Conservation (phyloP, 2,329 filamentous ascomycete genomes). For the Curvularia sp. region DNA sequence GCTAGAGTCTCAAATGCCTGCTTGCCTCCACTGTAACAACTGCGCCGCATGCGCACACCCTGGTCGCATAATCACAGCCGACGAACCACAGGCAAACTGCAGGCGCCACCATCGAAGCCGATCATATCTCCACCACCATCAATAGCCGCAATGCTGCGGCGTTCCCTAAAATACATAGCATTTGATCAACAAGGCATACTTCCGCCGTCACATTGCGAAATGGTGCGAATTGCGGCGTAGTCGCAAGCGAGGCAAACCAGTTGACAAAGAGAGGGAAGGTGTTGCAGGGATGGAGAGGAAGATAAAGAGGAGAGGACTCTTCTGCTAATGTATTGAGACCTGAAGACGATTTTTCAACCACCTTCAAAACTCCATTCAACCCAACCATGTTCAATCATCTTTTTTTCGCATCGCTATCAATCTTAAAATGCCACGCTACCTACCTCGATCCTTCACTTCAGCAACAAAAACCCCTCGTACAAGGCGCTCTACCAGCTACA, state of each 20-base stretch:
- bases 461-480: conserved; percentile 19
- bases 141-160: conserved; percentile 1
- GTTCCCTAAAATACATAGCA: conserved; percentile 10
- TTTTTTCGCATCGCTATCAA: background rate
- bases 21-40: conserved; percentile 4
- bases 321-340: background rate
- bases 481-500: background rate
- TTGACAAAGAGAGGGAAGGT: background rate
- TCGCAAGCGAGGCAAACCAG: background rate
- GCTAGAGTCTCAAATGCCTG: conserved; percentile 13
- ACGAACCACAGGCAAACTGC: conserved; percentile 17
- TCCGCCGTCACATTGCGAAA: background rate
- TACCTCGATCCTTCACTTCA: conserved; percentile 9
- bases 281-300: background rate
- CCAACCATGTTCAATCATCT: conserved; percentile 5
- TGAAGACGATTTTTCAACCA: background rate
- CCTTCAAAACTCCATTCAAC: background rate
- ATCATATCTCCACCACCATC: background rate
- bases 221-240: conserved; percentile 3
- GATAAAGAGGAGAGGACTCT: conserved; percentile 1
- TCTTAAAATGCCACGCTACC: conserved; percentile 5
- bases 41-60: conserved; percentile 13
- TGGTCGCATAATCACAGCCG: conserved; percentile 2
- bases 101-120: conserved; percentile 13
- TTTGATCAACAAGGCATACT: background rate